Percentiles rank a stretch among this genome's conserved stretches.
These are phyloP conservation scores for Alternaria sp. DNA, from an alignment of 2,329 filamentous ascomycete species.

Conservation along the genomic window DNA sequence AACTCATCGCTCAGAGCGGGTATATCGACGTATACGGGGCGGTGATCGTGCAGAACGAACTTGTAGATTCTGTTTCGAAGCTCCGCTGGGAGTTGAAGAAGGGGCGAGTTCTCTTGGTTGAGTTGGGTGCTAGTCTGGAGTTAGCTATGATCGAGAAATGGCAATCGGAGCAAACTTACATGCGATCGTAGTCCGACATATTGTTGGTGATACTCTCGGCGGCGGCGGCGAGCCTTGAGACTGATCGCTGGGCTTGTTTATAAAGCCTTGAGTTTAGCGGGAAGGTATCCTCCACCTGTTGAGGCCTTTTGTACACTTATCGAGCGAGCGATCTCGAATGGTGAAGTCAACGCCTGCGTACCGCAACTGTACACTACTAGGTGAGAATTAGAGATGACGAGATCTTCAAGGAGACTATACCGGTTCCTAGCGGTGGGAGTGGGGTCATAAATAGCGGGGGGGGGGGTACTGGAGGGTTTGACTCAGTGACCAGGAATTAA, in stretches of 20 bases:
- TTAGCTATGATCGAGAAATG: not conserved
- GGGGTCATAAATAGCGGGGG: not conserved
- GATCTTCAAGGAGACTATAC: not conserved
- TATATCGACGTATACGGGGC: not conserved
- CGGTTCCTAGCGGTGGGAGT: not conserved
- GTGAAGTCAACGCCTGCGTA: not conserved
- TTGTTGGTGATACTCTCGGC: not conserved
- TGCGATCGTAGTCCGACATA: not conserved
- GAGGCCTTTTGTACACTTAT: not conserved
- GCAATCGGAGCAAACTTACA: not conserved
- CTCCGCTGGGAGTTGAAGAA: not conserved
- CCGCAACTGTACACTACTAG: not conserved
- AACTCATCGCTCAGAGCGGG: not conserved
- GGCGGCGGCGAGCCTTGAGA: not conserved
- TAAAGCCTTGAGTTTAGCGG: not conserved
- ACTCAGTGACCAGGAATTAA: not conserved
- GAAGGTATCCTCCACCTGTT: not conserved
- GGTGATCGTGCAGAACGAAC: not conserved
- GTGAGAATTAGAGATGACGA: not conserved
- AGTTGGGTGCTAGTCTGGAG: not conserved
- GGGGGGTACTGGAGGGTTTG: not conserved
- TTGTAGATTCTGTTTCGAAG: not conserved
- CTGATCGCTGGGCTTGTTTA: not conserved
- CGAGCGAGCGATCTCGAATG: not conserved
- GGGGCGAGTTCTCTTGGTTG: not conserved